phyloP scores from a whole-genome alignment of 495 filamentous ascomycete genomes.

The Pseudomonodictys pantanalensis region DNA sequence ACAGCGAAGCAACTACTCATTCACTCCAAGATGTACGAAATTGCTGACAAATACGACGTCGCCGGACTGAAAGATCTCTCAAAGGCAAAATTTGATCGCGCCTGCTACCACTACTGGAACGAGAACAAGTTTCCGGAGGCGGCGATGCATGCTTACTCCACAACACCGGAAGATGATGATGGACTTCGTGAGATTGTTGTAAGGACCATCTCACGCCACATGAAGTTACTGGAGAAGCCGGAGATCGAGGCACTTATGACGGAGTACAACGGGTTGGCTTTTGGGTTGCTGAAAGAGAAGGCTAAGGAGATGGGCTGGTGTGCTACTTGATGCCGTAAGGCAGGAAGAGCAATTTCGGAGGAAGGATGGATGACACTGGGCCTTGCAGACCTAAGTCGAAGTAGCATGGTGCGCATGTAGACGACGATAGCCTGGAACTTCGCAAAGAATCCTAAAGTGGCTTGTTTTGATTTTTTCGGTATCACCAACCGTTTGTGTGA shows the following conservation, averaged over 20 bases:
- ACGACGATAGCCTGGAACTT: no score
- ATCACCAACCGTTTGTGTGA: no score
- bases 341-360: no score
- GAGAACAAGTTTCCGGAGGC: conserved; percentile 6
- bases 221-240: conserved; percentile 11
- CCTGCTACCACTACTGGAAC: conserved; percentile 5
- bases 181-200: conserved; percentile 15
- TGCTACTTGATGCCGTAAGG: no score
- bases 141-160: background rate
- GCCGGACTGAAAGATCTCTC: conserved; percentile 12
- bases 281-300: background rate
- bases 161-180: conserved; percentile 11
- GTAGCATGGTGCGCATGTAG: no score
- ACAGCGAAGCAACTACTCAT: background rate
- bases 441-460: no score
- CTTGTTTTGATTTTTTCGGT: no score
- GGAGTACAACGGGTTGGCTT: conserved; percentile 5
- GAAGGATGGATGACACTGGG: no score
- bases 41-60: conserved; percentile 23
- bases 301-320: background rate
- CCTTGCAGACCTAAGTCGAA: no score
- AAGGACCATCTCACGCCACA: conserved; percentile 7
- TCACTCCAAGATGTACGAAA: conserved; percentile 17
- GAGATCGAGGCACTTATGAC: conserved; percentile 20
- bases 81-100: conserved; percentile 10